These are phyloP conservation scores for Trichosporon sp. DNA, from an alignment of 1,284 basidiomycete species.

Conservation along the genomic window DNA sequence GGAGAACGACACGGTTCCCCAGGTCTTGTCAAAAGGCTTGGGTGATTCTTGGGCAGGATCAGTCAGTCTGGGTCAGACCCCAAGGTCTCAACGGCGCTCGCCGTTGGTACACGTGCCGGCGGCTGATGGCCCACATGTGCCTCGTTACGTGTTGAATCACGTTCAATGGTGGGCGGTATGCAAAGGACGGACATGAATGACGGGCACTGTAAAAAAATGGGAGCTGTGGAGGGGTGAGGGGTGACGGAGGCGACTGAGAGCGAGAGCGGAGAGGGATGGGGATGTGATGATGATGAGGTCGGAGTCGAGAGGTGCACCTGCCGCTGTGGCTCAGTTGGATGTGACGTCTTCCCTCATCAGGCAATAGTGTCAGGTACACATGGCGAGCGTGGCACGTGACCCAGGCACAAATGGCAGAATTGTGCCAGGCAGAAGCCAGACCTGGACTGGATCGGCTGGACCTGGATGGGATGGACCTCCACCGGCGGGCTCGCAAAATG, in stretches of 20 bases:
- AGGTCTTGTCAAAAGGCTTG: background rate
- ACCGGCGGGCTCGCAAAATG: background rate
- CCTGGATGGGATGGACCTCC: too few species aligned
- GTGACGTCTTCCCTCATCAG: background rate
- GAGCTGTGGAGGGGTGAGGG: background rate
- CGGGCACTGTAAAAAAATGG: background rate
- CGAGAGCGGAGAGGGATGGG: too few species aligned
- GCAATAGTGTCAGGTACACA: background rate
- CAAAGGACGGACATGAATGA: background rate
- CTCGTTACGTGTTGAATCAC: background rate
- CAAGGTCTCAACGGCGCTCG: background rate
- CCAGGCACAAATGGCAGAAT: background rate
- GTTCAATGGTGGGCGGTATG: background rate
- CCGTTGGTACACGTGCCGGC: background rate
- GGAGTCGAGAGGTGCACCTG: background rate
- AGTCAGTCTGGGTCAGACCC: too few species aligned
- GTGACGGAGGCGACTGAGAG: background rate
- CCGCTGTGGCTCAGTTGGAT: too few species aligned
- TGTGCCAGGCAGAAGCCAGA: background rate
- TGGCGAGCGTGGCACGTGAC: background rate
- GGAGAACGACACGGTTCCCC: background rate
- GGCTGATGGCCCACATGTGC: background rate
- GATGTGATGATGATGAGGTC: background rate
- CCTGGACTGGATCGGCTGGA: too few species aligned
- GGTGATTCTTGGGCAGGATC: too few species aligned